Base-by-base conservation (phyloP, 2,329 filamentous ascomycete genomes). In the Beauveria pseudobassiana region DNA sequence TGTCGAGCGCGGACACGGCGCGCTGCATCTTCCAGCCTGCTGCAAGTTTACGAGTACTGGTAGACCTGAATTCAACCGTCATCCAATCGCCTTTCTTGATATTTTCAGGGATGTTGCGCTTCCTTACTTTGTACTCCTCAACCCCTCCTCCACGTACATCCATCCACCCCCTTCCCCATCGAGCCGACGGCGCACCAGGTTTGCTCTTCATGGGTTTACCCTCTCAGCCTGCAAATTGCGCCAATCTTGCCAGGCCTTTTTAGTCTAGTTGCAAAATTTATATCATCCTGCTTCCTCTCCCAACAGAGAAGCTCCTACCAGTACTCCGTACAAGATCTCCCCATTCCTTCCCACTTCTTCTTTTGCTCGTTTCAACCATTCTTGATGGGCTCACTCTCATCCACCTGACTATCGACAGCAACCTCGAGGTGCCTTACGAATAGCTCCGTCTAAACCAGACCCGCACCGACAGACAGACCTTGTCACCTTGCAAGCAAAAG, bases 161-260 rank as follows among this genome's bases (percentile, higher is more conserved):
- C 42, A 48, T n/a, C 34, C 54, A n/a, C 45, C 55, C 48, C 56
- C 54, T 12, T 30, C 57, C 26, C 48, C 48, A 45, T 59, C 57
- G 18, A 52, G 43, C 54, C 46, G 20, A 40, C 34, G 46, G 46
- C 57, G 56, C 24, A 53, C 48, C 22, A 22, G 49, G 57, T 52
- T 59, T 59, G 49, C 57, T 59, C 56, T 51, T 59, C 26, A 59
- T 59, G 57, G 49, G 28, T 56, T 56, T 55, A 30, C 59, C 38
- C 43, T 40, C 59, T 40, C 59, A 55, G 59, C 51, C 59, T 61
- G 59, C 59, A 61, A 61, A 61, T 61, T 61, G 42, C 59, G 59
- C 59, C 59, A 61, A 56, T 61, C 59, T 56, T 61, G 30, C 26
- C 42, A 30, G 22, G 26, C 30, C 52, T 22, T 53, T 45, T 55